Conservation (phyloP, 163 green algal genomes). For the Trebouxia gelatinosa region DNA sequence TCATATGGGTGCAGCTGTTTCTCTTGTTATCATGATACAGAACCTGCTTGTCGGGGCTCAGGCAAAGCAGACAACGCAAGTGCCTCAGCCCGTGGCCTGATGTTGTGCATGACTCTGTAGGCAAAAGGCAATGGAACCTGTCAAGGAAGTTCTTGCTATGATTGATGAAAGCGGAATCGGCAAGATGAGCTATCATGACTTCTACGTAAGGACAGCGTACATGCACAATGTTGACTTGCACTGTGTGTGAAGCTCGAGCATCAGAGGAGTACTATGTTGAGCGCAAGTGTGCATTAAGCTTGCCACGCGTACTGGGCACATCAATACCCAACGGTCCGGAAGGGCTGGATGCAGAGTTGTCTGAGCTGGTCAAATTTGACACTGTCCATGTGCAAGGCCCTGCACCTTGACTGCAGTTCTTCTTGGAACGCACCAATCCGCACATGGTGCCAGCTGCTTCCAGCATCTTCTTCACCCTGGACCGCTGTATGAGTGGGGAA, state of each 20-base stretch:
- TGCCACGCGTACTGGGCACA: neutral
- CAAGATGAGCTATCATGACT: slow-evolving; percentile 27
- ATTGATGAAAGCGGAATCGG: slow-evolving; percentile 25
- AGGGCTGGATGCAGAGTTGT: neutral
- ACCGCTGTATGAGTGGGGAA: slow-evolving; percentile 26
- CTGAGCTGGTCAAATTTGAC: neutral
- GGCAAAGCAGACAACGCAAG: too few relatives aligned
- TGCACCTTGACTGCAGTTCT: neutral
- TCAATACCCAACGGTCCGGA: neutral
- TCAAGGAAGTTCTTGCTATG: slow-evolving; percentile 19
- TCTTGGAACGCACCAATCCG: slow-evolving; percentile 23
- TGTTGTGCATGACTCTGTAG: neutral
- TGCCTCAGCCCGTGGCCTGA: too few relatives aligned
- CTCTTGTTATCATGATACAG: too few relatives aligned
- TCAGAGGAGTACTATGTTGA: neutral
- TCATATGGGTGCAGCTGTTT: too few relatives aligned
- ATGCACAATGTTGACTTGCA: too few relatives aligned
- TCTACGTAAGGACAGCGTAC: slow-evolving; percentile 26
- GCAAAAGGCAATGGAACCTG: slow-evolving; percentile 14
- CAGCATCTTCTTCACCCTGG: slow-evolving; percentile 30
- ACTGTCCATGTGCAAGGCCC: neutral
- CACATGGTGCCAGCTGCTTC: slow-evolving; percentile 27
- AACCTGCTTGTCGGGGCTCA: too few relatives aligned
- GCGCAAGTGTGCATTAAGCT: neutral
- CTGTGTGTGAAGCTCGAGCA: too few relatives aligned